Evolutionary conservation across 2,329 filamentous ascomycete genomes (phyloP), one percentile per base, ranked within the genome.

Genomic region (Acephala macrosclerotiorum): DNA sequence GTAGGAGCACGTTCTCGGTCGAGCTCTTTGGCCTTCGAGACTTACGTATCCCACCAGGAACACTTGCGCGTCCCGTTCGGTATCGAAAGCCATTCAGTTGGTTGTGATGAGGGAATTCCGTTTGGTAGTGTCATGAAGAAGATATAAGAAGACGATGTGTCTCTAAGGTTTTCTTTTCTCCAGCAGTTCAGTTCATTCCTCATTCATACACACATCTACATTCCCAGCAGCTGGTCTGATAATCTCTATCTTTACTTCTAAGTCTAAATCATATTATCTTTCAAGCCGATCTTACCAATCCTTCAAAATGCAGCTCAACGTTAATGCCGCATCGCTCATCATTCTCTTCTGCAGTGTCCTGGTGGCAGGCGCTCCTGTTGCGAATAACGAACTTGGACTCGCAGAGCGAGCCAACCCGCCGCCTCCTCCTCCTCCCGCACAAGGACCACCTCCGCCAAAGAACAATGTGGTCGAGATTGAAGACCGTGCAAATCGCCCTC

Each of bases 231-330:
- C 57, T 59, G 57, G 38, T 26, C 57, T 59, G 57, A 25, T 59
- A 59, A 59, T 59, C 57, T 33, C 26, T 5, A 2, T 20, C 40
- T 26, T n/a, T 3, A 22, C 22, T 26, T 29, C n/a, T 51, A 49
- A 25, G 18, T 49, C 16, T 26, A 29, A 36, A 29, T 51, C 42
- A 51, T 33, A 49, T 33, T 60, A 49, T 60, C 33, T 16, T n/a
- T 12, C 26, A 49, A 60, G 42, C 58, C 42, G 33, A 40, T 35
- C 58, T 60, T 55, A 7, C 25, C 14, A 49, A 60, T 49, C 38
- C 58, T 16, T 51, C 58, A 60, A 60, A 11, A 60, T 60, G 58
- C 58, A 60, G 42, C 58, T 60, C 40, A 60, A 60, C 29, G 14
- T 60, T 29, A 45, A 60, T 22, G 51, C 58, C 26, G 58, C 58